Evolutionary conservation across 2,329 filamentous ascomycete species (phyloP).

Genomic region (Raffaelea albimanens): DNA sequence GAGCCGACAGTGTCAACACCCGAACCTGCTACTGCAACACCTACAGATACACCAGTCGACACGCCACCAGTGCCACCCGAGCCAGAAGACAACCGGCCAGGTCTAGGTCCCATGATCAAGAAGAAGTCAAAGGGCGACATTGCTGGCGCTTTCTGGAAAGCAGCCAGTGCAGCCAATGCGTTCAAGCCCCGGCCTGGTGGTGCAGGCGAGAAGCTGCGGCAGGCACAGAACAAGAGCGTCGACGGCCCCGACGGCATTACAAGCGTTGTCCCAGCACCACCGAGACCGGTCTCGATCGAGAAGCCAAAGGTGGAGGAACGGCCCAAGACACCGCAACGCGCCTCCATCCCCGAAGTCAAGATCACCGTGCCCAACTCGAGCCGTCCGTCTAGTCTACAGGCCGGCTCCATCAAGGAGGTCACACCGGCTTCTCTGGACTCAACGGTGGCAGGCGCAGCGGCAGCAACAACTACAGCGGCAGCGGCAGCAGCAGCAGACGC

Average conservation of each 20-base stretch:
- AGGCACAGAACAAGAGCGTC: constrained; percentile 45
- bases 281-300: constrained; percentile 31
- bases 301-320: constrained; percentile 25
- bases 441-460: background rate
- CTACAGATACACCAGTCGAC: background rate
- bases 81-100: constrained; percentile 47
- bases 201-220: constrained; percentile 68
- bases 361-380: constrained; percentile 39
- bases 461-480: constrained; percentile 3
- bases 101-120: constrained; percentile 85
- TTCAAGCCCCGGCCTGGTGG: constrained; percentile 88
- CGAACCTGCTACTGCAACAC: background rate
- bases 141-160: constrained; percentile 69
- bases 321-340: constrained; percentile 21
- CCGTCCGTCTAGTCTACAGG: constrained; percentile 30
- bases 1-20: background rate
- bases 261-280: constrained; percentile 74
- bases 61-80: constrained; percentile 9
- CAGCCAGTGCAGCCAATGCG: constrained; percentile 57
- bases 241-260: constrained; percentile 84
- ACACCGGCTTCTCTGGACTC: background rate
- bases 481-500: constrained; percentile 16
- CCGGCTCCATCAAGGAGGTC: constrained; percentile 23
- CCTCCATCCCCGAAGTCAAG: constrained; percentile 47
- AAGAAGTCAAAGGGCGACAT: constrained; percentile 63